These are phyloP conservation scores for Sclerotinia subarctica DNA, from an alignment of 2,329 filamentous ascomycete species.

Conservation along the genomic window DNA sequence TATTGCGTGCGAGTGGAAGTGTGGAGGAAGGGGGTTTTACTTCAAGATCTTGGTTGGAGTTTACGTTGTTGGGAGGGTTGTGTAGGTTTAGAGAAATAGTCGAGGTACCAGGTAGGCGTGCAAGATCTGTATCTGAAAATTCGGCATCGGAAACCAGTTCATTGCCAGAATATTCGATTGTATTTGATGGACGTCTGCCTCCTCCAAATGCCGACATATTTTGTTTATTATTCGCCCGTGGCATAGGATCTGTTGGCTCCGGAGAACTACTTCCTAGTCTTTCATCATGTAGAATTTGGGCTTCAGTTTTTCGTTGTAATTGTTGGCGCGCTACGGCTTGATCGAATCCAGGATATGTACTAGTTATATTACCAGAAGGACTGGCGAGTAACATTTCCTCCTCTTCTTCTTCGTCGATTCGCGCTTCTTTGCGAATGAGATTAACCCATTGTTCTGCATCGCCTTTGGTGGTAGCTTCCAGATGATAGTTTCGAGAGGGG, in stretches of 20 bases:
- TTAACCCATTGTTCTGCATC: slow-evolving; percentile 87
- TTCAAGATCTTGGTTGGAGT: slow-evolving; percentile 24
- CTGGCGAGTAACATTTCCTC: slow-evolving; percentile 76
- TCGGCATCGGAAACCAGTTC: slow-evolving; percentile 81
- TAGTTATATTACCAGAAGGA: slow-evolving; percentile 47
- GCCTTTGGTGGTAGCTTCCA: slow-evolving; percentile 69
- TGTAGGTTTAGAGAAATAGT: slow-evolving; percentile 32
- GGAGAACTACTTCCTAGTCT: slow-evolving; percentile 53
- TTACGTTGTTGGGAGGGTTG: slow-evolving; percentile 27
- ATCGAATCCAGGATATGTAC: slow-evolving; percentile 34
- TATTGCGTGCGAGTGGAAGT: slow-evolving; percentile 49
- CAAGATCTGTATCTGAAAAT: slow-evolving; percentile 67
- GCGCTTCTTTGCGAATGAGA: slow-evolving; percentile 72
- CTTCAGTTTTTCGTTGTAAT: slow-evolving; percentile 28
- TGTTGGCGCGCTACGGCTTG: slow-evolving; percentile 31
- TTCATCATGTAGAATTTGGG: slow-evolving; percentile 34
- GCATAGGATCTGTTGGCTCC: slow-evolving; percentile 48
- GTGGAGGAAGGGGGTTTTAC: slow-evolving; percentile 36
- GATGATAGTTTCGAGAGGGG: slow-evolving; percentile 84
- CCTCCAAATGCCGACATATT: slow-evolving; percentile 26
- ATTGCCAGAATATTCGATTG: slow-evolving; percentile 63
- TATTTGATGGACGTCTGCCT: slow-evolving; percentile 56
- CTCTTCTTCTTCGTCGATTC: slow-evolving; percentile 84
- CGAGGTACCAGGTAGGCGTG: slow-evolving; percentile 39
- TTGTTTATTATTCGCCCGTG: slow-evolving; percentile 24